Base-by-base conservation (phyloP, 805 yeast genomes). In the Nadsonia fulvescens region DNA sequence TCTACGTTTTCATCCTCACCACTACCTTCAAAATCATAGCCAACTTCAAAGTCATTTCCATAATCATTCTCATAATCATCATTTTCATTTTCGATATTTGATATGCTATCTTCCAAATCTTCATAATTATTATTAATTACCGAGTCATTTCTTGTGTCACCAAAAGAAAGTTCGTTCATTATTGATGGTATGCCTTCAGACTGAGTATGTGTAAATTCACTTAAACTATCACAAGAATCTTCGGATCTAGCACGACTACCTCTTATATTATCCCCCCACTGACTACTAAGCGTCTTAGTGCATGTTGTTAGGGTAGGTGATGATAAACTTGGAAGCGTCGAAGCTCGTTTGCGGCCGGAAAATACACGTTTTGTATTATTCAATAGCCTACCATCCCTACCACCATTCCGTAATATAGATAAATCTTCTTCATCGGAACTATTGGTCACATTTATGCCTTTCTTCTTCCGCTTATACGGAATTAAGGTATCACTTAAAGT, bases 1-100 rank as follows among this genome's bases (percentile, higher is more conserved):
- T 38, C 32, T 13, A 27, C 35, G 8, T 24, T 33, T 10, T 26
- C 37, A 14, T 28, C 33, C 14, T 15, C 39, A 27, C 30, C 38
- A 11, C 20, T 37, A 21, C 26, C 30, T 8, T 26, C 37, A 16
- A 21, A 30, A 6, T 29, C 28, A 16, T 18, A 33, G 14, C 14
- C 25, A 20, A 18, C 25, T 10, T 19, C 24, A 14, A 9, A 18
- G 16, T 11, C 22, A n/a, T n/a, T n/a, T n/a, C n/a, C n/a, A n/a
- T n/a, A n/a, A n/a, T n/a, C n/a, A n/a, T n/a, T n/a, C n/a, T n/a
- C n/a, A n/a, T n/a, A n/a, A n/a, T n/a, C n/a, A n/a, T n/a, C 19
- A 17, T n/a, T 17, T 17, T 17, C 19, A 17, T 17, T 17, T 8
- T 17, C 19, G 19, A 17, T 17, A 17, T 17, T 17, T 17, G 19